A percentile compares a stretch with the other conserved stretches of the same genome.
These are phyloP conservation scores for Aspergillus vadensis DNA, from an alignment of 2,329 filamentous ascomycete species.

Conservation along the genomic window DNA sequence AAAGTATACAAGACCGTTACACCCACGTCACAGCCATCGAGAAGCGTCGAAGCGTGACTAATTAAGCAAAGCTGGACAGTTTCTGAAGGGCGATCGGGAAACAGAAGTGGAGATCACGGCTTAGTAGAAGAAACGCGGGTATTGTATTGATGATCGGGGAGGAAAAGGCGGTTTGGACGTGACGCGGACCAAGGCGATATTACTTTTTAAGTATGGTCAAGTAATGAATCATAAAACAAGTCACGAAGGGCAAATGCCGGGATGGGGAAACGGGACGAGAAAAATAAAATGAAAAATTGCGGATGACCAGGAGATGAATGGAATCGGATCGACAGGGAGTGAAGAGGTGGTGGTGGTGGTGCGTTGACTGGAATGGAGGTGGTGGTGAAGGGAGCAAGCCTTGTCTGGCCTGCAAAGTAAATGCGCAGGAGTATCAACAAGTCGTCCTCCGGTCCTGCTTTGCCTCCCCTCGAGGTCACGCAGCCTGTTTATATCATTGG, in stretches of 20 bases:
- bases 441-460: constrained; percentile 15
- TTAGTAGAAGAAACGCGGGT: constrained; percentile 14
- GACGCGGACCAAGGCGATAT: constrained; percentile 12
- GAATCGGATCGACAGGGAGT: not conserved
- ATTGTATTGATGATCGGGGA: not conserved
- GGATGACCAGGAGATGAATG: not conserved
- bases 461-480: constrained; percentile 44
- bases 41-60: not conserved
- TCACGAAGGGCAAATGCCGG: constrained; percentile 1
- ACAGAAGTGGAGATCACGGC: constrained; percentile 11
- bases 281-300: constrained; percentile 12
- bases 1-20: constrained; percentile 24
- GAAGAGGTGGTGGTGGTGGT: constrained; percentile 15
- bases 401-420: constrained; percentile 1
- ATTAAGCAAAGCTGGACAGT: constrained; percentile 1
- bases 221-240: constrained; percentile 13
- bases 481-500: constrained; percentile 52
- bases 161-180: not conserved
- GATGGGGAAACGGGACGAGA: not conserved
- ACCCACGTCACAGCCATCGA: constrained; percentile 27
- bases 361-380: constrained; percentile 7
- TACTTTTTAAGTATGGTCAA: constrained; percentile 11
- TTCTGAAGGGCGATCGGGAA: constrained; percentile 10
- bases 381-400: not conserved
- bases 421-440: constrained; percentile 20